Percentiles rank a stretch among this genome's conserved stretches.
phyloP scores from a whole-genome alignment of 108 stramenopile species.

The Cylindrotheca closterium region DNA sequence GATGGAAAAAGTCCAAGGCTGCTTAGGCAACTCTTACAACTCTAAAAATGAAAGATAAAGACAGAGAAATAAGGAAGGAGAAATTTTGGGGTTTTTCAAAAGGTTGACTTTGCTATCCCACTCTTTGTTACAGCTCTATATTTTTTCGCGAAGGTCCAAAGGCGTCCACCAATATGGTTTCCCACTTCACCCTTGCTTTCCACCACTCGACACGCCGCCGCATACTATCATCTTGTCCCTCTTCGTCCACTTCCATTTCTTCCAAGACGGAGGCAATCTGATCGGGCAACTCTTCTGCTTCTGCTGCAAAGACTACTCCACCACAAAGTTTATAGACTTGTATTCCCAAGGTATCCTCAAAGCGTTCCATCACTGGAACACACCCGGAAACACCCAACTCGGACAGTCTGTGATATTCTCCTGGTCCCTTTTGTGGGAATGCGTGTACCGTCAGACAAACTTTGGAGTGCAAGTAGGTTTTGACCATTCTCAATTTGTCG shows the following conservation, averaged over 20 bases:
- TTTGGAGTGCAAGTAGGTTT: constrained; percentile 3
- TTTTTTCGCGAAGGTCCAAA: too few relatives aligned
- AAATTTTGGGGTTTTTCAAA: too few relatives aligned
- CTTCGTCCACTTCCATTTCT: neutral
- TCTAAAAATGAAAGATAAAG: too few relatives aligned
- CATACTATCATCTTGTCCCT: neutral
- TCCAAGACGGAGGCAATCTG: neutral
- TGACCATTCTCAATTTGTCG: neutral
- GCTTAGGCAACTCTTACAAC: too few relatives aligned
- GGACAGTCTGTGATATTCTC: constrained; percentile 4
- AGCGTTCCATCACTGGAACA: constrained; percentile 7
- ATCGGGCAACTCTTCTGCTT: neutral
- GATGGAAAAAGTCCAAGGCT: too few relatives aligned
- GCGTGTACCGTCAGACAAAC: constrained; percentile 5
- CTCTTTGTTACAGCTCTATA: too few relatives aligned
- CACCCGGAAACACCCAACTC: neutral
- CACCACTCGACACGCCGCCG: neutral
- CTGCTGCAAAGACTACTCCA: neutral
- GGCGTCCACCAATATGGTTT: too few relatives aligned
- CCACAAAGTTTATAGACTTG: neutral
- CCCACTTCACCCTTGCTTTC: neutral
- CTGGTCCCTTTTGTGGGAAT: neutral
- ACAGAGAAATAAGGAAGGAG: too few relatives aligned
- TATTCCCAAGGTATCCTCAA: constrained; percentile 1
- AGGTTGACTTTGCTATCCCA: too few relatives aligned